A percentile compares a stretch with the other conserved stretches of the same genome.
Conservation (phyloP, 139 green algal genomes). For the Limnomonas spitsbergensis region DNA sequence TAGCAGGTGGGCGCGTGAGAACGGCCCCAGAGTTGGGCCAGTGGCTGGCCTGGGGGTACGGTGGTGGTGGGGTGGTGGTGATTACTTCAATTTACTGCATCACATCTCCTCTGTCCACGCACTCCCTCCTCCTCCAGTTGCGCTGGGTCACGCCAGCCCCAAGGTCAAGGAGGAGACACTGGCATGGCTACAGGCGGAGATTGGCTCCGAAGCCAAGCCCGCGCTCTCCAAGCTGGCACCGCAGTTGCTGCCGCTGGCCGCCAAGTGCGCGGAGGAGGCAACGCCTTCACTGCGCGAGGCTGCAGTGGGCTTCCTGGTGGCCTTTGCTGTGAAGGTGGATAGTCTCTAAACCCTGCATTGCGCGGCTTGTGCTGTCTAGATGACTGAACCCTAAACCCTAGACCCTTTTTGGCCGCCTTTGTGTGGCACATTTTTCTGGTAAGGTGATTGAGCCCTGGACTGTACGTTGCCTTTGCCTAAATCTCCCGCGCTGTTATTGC, state of each 20-base stretch:
- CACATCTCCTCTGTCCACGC: background rate
- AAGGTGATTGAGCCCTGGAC: too few relatives aligned
- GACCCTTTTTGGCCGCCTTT: background rate
- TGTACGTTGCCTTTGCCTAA: too few relatives aligned
- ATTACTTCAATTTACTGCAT: background rate
- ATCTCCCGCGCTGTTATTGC: too few relatives aligned
- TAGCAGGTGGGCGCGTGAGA: conserved; percentile 36
- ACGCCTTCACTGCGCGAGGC: conserved; percentile 68
- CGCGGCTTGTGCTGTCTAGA: background rate
- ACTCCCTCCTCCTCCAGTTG: conserved; percentile 23
- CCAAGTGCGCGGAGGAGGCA: conserved; percentile 69
- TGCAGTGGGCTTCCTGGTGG: conserved; percentile 61
- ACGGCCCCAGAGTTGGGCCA: too few relatives aligned
- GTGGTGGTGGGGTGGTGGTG: background rate
- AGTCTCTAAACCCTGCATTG: background rate
- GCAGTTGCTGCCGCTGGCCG: conserved; percentile 54
- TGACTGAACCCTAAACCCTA: too few relatives aligned
- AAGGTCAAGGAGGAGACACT: conserved; percentile 72
- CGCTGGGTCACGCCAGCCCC: conserved; percentile 76
- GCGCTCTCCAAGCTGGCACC: conserved; percentile 43
- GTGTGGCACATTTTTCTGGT: too few relatives aligned
- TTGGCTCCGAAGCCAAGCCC: conserved; percentile 33
- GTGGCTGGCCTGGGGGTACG: background rate
- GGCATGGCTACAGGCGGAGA: conserved; percentile 45
- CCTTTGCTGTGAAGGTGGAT: conserved; percentile 62